A percentile compares a stretch with the other conserved stretches of the same genome.
Evolutionary conservation across 148 eudicot species (phyloP).

Genomic region (Beta vulgaris): DNA sequence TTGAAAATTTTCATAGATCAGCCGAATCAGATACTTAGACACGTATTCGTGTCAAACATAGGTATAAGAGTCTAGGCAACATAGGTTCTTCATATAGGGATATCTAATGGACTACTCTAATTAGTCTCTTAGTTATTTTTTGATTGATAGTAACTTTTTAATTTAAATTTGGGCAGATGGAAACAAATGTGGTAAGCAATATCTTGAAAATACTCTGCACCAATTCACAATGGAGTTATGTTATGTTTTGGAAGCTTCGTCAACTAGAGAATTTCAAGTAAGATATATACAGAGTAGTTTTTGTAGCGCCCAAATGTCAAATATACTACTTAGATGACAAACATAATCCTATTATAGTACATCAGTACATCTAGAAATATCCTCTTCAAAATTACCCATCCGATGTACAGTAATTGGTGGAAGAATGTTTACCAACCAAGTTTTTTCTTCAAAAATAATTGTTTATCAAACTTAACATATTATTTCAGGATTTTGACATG

Average conservation of each 20-base stretch:
- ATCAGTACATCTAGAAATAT: not conserved
- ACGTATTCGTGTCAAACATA: no score
- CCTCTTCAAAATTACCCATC: not conserved
- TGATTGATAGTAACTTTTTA: no score
- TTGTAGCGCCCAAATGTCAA: not conserved
- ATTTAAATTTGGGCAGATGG: no score
- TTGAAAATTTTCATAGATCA: no score
- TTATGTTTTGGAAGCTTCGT: conserved; percentile 76
- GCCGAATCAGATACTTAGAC: no score
- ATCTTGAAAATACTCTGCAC: conserved; percentile 51
- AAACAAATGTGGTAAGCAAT: no score
- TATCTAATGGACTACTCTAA: no score
- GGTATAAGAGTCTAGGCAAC: no score
- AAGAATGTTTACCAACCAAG: not conserved
- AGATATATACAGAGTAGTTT: conserved; percentile 16
- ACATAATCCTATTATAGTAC: not conserved
- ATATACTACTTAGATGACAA: not conserved
- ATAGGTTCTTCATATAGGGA: no score
- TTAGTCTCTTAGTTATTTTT: no score
- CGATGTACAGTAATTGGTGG: not conserved
- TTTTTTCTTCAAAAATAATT: not conserved
- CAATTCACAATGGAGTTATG: conserved; percentile 68
- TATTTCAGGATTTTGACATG: conserved; percentile 65
- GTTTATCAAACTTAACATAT: no score
- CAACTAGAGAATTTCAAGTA: conserved; percentile 45